phyloP scores from a whole-genome alignment of 768 basidiomycete species.

The Tricholoma sp. region DNA sequence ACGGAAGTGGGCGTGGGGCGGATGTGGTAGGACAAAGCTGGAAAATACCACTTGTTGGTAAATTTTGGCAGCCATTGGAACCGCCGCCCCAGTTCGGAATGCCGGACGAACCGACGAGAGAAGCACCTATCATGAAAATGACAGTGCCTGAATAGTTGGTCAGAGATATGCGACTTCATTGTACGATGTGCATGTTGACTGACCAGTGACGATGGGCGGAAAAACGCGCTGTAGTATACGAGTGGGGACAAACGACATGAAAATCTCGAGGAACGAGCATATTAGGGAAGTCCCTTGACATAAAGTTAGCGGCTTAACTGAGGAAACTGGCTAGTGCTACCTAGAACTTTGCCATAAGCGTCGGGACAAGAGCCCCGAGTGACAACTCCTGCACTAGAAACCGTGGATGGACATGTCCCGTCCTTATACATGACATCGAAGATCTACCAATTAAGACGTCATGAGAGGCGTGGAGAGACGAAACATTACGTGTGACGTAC shows the following conservation, averaged over 20 bases:
- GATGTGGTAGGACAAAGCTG: constrained; percentile 64
- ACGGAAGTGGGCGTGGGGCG: constrained; percentile 67
- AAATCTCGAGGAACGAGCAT: constrained; percentile 78
- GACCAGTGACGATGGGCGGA: constrained; percentile 76
- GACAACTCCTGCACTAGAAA: constrained; percentile 51
- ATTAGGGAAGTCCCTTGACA: constrained; percentile 64
- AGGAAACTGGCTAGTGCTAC: constrained; percentile 26
- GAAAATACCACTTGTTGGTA: constrained; percentile 65
- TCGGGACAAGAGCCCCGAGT: constrained; percentile 65
- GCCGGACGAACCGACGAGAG: constrained; percentile 69
- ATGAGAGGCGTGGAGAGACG: background rate
- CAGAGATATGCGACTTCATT: too few relatives aligned
- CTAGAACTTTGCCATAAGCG: constrained; percentile 74
- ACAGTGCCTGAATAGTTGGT: constrained; percentile 50
- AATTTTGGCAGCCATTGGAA: constrained; percentile 58
- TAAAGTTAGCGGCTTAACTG: background rate
- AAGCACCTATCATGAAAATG: constrained; percentile 75
- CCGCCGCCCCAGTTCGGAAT: constrained; percentile 84
- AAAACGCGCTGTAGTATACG: constrained; percentile 61
- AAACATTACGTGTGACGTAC: constrained; percentile 29
- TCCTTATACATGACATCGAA: constrained; percentile 74
- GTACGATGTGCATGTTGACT: constrained; percentile 1
- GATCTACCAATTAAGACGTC: constrained; percentile 36
- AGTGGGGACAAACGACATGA: constrained; percentile 68
- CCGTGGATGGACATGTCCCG: constrained; percentile 67